Evolutionary conservation across 495 filamentous ascomycete genomes (phyloP), one percentile per base, ranked within the genome.

Genomic region (Paragyromitra xinjiangensis): DNA sequence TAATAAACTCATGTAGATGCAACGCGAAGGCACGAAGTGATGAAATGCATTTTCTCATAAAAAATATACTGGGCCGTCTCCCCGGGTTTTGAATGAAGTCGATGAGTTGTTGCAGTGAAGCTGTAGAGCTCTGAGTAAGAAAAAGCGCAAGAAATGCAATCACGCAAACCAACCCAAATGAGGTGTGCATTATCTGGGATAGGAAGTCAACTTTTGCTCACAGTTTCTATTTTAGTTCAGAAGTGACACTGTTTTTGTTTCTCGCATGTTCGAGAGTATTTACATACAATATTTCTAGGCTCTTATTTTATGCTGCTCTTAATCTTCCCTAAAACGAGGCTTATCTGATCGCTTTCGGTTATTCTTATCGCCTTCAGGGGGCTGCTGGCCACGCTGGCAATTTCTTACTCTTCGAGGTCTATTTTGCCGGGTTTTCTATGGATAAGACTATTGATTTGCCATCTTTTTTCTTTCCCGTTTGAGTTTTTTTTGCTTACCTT

Each of bases 61-160:
- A 14, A 53, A 64, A 48, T 64, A 62, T 64, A 64, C 56, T 34
- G 63, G 62, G 74, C 51, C 74, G 74, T 77, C 73, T 65, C 69
- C 69, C 74, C 69, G 69, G 74, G 70, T 72, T 73, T 73, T 73
- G 68, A 69, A 64, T 72, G 68, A 64, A 66, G 74, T 77, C 61
- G 74, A 73, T 77, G 69, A 61, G 69, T 74, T 73, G 64, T 69
- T 58, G 68, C 61, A 65, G 61, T 56, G 9, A 45, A 50, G 56
- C 24, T 48, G 56, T 26, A 39, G 66, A 77, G 40, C 61, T 56
- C 39, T 71, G 45, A 44, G 56, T 51, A 73, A 65, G 40, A 61
- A 65, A 55, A 34, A 42, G 14, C 19, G 48, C 61, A 64, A 37
- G 64, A 73, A 63, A 73, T 42, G n/a, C 40, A 64, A 62, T 62